These are phyloP conservation scores for Epichloe amarillans DNA, from an alignment of 2,329 filamentous ascomycete species.

Conservation along the genomic window DNA sequence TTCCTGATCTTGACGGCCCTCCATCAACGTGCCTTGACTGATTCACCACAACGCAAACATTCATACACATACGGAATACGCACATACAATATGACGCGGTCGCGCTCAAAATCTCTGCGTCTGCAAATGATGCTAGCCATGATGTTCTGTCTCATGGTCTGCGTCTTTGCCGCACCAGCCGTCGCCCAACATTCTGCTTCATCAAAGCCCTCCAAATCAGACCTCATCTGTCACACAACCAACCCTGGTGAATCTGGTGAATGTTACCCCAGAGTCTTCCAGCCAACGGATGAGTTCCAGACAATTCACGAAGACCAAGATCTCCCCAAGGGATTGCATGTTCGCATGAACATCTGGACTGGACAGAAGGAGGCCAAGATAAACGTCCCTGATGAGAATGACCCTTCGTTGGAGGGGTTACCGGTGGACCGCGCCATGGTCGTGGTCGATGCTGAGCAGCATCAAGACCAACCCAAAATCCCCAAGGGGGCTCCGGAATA, in stretches of 20 bases:
- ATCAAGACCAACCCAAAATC: slow-evolving; percentile 19
- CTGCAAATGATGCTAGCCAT: slow-evolving; percentile 10
- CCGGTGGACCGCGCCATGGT: slow-evolving; percentile 40
- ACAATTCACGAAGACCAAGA: slow-evolving; percentile 50
- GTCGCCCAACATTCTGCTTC: slow-evolving; percentile 15
- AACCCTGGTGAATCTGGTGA: slow-evolving; percentile 45
- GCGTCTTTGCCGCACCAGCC: slow-evolving; percentile 13
- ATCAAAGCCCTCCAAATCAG: slow-evolving; percentile 27
- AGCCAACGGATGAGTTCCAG: slow-evolving; percentile 52
- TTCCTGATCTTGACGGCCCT: no score
- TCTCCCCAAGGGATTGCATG: slow-evolving; percentile 50
- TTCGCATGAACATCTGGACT: slow-evolving; percentile 51
- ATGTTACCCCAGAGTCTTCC: slow-evolving; percentile 53
- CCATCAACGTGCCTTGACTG: no score
- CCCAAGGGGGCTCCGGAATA: slow-evolving; percentile 41
- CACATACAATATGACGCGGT: not conserved
- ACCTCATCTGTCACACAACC: slow-evolving; percentile 52
- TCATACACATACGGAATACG: not conserved
- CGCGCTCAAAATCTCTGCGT: slow-evolving; percentile 1
- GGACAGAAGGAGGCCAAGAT: slow-evolving; percentile 54
- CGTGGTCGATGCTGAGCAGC: slow-evolving; percentile 35
- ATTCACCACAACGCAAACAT: not conserved
- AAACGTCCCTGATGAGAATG: slow-evolving; percentile 41
- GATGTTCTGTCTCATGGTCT: slow-evolving; percentile 16
- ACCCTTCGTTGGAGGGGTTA: slow-evolving; percentile 34